Conservation (phyloP, 2,329 filamentous ascomycete genomes). For the Pseudogymnoascus sp. region DNA sequence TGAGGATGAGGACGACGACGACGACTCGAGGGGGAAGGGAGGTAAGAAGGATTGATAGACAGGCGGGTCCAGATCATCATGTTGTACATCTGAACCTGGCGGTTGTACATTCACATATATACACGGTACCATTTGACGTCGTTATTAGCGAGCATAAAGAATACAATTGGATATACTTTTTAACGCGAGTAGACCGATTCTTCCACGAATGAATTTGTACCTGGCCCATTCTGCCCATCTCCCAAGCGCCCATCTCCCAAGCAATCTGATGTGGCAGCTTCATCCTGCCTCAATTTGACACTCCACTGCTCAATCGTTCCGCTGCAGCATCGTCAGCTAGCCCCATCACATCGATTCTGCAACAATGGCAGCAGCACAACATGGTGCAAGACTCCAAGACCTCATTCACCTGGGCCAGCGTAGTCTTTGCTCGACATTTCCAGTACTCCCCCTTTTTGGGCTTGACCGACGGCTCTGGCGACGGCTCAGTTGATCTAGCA, state of each 20-base stretch:
- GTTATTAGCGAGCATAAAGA: conserved; percentile 6
- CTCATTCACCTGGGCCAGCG: not conserved
- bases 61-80: not conserved
- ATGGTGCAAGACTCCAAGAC: not conserved
- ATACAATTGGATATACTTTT: conserved; percentile 8
- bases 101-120: not conserved
- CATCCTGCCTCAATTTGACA: not conserved
- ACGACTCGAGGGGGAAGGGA: conserved; percentile 14
- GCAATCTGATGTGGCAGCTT: not conserved
- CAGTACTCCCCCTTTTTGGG: conserved; percentile 2
- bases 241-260: not conserved
- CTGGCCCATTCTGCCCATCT: no score
- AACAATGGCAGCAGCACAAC: conserved; percentile 3
- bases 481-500: not conserved
- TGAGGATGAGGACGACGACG: conserved; percentile 30
- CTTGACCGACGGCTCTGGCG: not conserved
- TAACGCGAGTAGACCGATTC: not conserved
- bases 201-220: not conserved
- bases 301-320: not conserved
- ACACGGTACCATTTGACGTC: not conserved
- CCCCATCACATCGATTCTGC: not conserved
- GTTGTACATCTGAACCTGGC: not conserved
- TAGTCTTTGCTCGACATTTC: not conserved
- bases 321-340: not conserved
- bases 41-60: conserved; percentile 13